phyloP scores from a whole-genome alignment of 306 rosid genomes.

The Parietaria judaica region DNA sequence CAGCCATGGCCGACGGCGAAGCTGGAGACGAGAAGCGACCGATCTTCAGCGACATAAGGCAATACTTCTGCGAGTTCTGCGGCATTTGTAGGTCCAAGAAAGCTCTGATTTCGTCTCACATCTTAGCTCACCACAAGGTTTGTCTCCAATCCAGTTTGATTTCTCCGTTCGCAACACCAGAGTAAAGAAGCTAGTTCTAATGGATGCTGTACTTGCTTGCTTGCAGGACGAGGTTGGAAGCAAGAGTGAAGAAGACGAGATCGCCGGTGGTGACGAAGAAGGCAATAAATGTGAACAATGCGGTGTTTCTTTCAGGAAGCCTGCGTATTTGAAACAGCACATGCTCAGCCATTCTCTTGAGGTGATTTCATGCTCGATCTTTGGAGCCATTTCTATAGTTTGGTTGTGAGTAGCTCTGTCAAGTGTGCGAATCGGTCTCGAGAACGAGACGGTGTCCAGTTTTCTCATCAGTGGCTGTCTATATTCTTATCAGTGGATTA shows the following conservation, averaged over 20 bases:
- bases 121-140: constrained; percentile 61
- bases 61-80: constrained; percentile 47
- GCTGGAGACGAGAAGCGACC: constrained; percentile 28
- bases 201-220: neutral
- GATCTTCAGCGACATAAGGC: constrained; percentile 37
- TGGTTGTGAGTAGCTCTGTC: too few relatives aligned
- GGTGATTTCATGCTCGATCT: constrained; percentile 34
- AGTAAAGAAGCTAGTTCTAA: too few relatives aligned
- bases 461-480: too few relatives aligned
- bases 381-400: neutral
- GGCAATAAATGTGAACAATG: constrained; percentile 56
- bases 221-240: constrained; percentile 48
- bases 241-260: constrained; percentile 18
- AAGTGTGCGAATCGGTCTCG: too few relatives aligned
- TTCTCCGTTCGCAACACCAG: neutral
- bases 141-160: neutral
- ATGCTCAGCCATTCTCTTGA: constrained; percentile 74
- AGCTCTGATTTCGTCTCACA: constrained; percentile 46
- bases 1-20: constrained; percentile 27
- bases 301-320: constrained; percentile 62
- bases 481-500: too few relatives aligned
- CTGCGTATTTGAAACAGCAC: constrained; percentile 66
- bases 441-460: neutral
- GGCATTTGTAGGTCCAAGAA: constrained; percentile 69
- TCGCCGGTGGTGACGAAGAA: constrained; percentile 8